Base-by-base conservation (phyloP, 2,329 filamentous ascomycete species). In the Aspergillus versicolor region DNA sequence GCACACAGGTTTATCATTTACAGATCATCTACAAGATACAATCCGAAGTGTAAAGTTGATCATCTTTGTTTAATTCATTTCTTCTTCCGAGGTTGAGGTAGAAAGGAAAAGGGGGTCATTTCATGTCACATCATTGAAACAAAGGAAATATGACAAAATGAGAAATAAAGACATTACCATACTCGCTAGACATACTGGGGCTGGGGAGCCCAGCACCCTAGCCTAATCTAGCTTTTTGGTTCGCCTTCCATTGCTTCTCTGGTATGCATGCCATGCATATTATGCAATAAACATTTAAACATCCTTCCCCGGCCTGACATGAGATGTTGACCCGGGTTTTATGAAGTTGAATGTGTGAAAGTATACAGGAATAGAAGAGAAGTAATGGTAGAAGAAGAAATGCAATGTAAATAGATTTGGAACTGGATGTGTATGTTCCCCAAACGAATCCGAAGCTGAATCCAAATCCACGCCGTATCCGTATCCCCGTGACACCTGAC, bases 61-160 rank as follows among this genome's bases (percentile, higher is more conserved):
- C 3, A 21, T 17, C 32, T 42, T 34, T 41, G 27, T 37, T 38
- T 15, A 38, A 45, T 41, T 46, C 40, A 30, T 46, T 46, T 47
- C 37, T 53, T 30, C 22, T 37, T 24, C 19, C 21, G 21, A 47
- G 32, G 32, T 37, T 17, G 15, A 51, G 48, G 48, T 50, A n/a
- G 27, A 11, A 30, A 32, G n/a, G 15, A 38, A 34, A 40, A 21
- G 21, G 50, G 44, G 46, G 50, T 34, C 44, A 47, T 47, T 47
- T 60, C 48, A 61, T 56, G 32, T 62, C 61, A 60, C 56, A 34
- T 60, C 54, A 60, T 40, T 52, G 34, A 30, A 56, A 57, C 60
- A 60, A 60, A 61, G 57, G 54, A 57, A 61, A 56, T 52, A 50
- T 47, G 54, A 61, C 52, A 59, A 38, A 54, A 53, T 32, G 7